These are phyloP conservation scores for Xylaria nigripes DNA, from an alignment of 495 filamentous ascomycete species.

Conservation along the genomic window DNA sequence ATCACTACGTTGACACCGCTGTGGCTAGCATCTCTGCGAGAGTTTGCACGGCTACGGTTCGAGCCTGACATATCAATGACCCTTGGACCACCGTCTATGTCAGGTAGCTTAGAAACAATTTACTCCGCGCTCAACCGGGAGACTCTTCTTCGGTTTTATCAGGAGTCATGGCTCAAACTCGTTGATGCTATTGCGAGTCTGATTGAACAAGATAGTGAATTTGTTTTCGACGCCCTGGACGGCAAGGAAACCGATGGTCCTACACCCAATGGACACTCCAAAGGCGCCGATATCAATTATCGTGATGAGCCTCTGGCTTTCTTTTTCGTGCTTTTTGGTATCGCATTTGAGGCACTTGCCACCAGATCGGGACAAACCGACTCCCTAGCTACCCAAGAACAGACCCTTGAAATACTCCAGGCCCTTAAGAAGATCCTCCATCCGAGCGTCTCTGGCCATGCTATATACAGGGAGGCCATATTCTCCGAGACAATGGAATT, in stretches of 20 bases:
- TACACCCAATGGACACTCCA: slow-evolving; percentile 41
- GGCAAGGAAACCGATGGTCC: slow-evolving; percentile 58
- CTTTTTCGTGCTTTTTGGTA: slow-evolving; percentile 96
- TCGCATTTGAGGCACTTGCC: slow-evolving; percentile 91
- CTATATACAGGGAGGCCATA: slow-evolving; percentile 90
- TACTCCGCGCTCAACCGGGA: slow-evolving; percentile 92
- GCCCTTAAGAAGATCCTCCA: slow-evolving; percentile 92
- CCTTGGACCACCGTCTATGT: slow-evolving; percentile 61
- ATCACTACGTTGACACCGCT: slow-evolving; percentile 80
- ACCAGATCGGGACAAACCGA: slow-evolving; percentile 63
- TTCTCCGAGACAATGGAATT: slow-evolving; percentile 97
- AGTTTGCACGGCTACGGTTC: slow-evolving; percentile 88
- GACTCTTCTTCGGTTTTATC: slow-evolving; percentile 91
- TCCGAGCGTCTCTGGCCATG: slow-evolving; percentile 90
- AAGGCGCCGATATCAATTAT: slow-evolving; percentile 78
- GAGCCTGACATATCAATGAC: slow-evolving; percentile 94
- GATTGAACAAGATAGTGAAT: slow-evolving; percentile 93
- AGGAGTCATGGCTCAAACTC: slow-evolving; percentile 92
- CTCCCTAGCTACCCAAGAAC: slow-evolving; percentile 60
- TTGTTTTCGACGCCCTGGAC: slow-evolving; percentile 94
- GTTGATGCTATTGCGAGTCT: slow-evolving; percentile 96
- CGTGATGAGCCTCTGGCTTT: slow-evolving; percentile 97
- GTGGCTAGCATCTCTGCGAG: slow-evolving; percentile 87
- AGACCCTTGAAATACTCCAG: slow-evolving; percentile 81
- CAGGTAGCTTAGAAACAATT: slow-evolving; percentile 76